These are phyloP conservation scores for Fusarium piperis DNA, from an alignment of 2,329 filamentous ascomycete species.

Conservation along the genomic window DNA sequence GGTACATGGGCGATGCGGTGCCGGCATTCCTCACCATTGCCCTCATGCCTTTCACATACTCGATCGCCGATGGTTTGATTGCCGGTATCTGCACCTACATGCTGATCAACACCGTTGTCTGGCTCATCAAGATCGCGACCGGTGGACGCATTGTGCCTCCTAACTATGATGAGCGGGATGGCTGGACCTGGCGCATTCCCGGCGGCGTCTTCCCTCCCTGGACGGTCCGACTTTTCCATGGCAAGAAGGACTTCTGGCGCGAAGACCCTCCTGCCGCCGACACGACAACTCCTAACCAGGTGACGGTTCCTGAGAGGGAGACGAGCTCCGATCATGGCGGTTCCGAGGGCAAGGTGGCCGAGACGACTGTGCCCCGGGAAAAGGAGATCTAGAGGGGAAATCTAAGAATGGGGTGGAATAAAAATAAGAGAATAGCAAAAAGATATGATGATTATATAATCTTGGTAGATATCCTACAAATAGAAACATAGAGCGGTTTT, in stretches of 20 bases:
- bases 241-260: slow-evolving; percentile 81
- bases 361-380: slow-evolving; percentile 27
- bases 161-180: slow-evolving; percentile 80
- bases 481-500: background rate
- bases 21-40: slow-evolving; percentile 86
- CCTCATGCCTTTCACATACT: slow-evolving; percentile 91
- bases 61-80: slow-evolving; percentile 87
- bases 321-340: slow-evolving; percentile 40
- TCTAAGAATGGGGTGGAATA: background rate
- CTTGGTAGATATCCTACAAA: slow-evolving; percentile 16
- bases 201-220: slow-evolving; percentile 81
- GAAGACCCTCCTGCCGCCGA: slow-evolving; percentile 39
- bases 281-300: slow-evolving; percentile 26
- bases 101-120: slow-evolving; percentile 76
- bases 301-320: slow-evolving; percentile 19
- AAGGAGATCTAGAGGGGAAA: slow-evolving; percentile 22
- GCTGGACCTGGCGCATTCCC: slow-evolving; percentile 80
- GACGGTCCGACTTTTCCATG: slow-evolving; percentile 69
- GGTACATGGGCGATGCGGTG: slow-evolving; percentile 83
- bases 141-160: slow-evolving; percentile 77
- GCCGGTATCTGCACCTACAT: slow-evolving; percentile 82
- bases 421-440: background rate
- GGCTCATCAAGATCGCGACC: slow-evolving; percentile 72
- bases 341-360: slow-evolving; percentile 36
- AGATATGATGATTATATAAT: slow-evolving; percentile 7